Base-by-base conservation (phyloP, 2,329 filamentous ascomycete species). In the Curvularia eragrostidis region DNA sequence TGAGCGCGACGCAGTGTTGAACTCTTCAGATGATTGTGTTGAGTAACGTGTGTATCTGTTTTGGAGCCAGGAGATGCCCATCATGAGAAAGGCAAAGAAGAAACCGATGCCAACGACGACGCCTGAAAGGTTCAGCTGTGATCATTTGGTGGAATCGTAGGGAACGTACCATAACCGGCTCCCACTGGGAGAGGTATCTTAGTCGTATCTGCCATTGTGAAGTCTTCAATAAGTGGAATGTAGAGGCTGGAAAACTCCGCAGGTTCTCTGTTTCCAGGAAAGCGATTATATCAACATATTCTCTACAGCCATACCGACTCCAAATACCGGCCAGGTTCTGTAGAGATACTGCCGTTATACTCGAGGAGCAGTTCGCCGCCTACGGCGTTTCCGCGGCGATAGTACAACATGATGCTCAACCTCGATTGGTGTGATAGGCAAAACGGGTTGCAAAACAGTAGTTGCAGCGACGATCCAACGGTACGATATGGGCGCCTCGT, bases 91-190 rank as follows among this genome's bases (percentile, higher is more conserved):
- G 26, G 70, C 70, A 47, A 74, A 75, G 61, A 73, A 73, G 59
- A 74, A 78, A 3, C 81, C 81, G 48, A 83, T 81, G 21, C 82
- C 82, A n/a, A 82, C 78, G 13, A 84, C 78, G 57, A 75, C 67
- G 57, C 68, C 70, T 71, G 19, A 13, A 36, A 36, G 15, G 34
- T 36, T 36, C 34, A 36, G 34, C 34, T 36, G 34, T 36, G 34
- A 36, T 36, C 34, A 36, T 36, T 36, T 3, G 12, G 1, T 50
- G n/a, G 5, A 4, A 12, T 8, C 9, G 12, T 36, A 36, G 34
- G 34, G n/a, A 48, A 48, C 63, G 77, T 79, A 61, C 81, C 81
- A 72, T 83, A 83, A 39, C 82, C 82, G 6, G 78, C 79, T 10
- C 79, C 79, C 1, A 75, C 71, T 39, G 68, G 66, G 21, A 73